Evolutionary conservation across 2,329 filamentous ascomycete genomes (phyloP).

Genomic region (Colletotrichum tanaceti): DNA sequence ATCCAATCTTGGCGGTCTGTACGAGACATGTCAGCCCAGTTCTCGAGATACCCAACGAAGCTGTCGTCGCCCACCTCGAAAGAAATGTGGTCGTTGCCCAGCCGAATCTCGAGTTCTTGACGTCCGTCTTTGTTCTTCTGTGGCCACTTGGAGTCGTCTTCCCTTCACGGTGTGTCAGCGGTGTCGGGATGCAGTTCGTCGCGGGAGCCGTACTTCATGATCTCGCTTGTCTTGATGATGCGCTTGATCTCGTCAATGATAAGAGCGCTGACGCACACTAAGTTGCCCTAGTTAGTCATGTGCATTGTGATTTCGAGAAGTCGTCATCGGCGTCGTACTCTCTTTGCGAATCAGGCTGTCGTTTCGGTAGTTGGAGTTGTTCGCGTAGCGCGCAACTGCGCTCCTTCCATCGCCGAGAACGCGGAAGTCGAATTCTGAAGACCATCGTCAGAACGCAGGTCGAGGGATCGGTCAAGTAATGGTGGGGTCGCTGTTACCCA

Average conservation of each 20-base stretch:
- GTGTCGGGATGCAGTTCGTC: conserved; percentile 44
- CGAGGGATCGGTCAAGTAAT: background rate
- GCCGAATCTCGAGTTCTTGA: conserved; percentile 93
- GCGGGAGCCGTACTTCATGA: conserved; percentile 79
- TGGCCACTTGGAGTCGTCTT: conserved; percentile 98
- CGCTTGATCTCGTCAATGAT: conserved; percentile 95
- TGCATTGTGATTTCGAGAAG: no score
- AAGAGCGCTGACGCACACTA: conserved; percentile 95
- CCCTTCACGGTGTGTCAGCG: conserved; percentile 63
- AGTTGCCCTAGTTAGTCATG: conserved; percentile 8
- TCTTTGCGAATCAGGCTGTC: conserved; percentile 99
- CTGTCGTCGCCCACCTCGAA: conserved; percentile 79
- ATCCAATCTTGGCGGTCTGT: conserved; percentile 97
- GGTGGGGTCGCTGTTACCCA: conserved; percentile 71
- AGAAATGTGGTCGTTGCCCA: conserved; percentile 96
- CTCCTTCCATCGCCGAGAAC: conserved; percentile 92
- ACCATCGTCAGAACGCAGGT: conserved; percentile 41
- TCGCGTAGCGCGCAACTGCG: conserved; percentile 94
- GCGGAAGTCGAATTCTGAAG: conserved; percentile 92
- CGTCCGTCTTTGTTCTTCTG: conserved; percentile 99
- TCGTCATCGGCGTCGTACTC: conserved; percentile 70
- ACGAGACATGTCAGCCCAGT: conserved; percentile 39
- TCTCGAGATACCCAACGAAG: background rate
- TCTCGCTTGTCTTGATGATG: conserved; percentile 97
- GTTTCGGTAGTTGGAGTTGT: conserved; percentile 99